Conservation (phyloP, 208 protist genomes). For the Leishmania major region DNA sequence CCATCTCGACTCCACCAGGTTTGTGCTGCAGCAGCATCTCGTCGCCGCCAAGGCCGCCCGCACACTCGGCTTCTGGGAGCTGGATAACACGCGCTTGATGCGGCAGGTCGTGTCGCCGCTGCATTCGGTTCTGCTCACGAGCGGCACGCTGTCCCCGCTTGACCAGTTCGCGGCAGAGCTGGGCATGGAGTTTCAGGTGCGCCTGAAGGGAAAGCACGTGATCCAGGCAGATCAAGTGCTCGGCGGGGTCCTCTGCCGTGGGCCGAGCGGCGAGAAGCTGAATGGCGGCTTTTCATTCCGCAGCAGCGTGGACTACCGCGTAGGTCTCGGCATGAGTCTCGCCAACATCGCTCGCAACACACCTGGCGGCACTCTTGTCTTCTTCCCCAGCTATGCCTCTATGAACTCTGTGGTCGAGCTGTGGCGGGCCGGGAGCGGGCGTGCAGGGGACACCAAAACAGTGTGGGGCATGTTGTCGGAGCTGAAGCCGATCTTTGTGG, state of each 20-base stretch:
- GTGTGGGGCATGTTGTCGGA: conserved; percentile 83
- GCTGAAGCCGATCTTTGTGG: conserved; percentile 88
- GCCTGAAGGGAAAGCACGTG: conserved; percentile 92
- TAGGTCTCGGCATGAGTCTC: conserved; percentile 80
- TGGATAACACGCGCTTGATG: conserved; percentile 87
- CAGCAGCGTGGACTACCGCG: conserved; percentile 74
- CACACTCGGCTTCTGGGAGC: conserved; percentile 92
- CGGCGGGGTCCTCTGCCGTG: conserved; percentile 63
- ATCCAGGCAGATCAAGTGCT: conserved; percentile 82
- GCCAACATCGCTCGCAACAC: conserved; percentile 90
- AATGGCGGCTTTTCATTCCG: conserved; percentile 88
- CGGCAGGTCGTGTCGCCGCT: conserved; percentile 45
- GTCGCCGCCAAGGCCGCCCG: conserved; percentile 22
- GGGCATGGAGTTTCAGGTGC: conserved; percentile 77
- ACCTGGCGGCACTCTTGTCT: conserved; percentile 96
- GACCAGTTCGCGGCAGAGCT: conserved; percentile 94
- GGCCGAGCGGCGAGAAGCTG: conserved; percentile 72
- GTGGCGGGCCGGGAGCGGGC: conserved; percentile 64
- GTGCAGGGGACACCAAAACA: conserved; percentile 46
- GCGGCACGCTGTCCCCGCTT: conserved; percentile 96
- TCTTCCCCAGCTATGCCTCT: conserved; percentile 95
- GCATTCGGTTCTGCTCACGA: conserved; percentile 93
- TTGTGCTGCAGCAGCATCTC: conserved; percentile 63
- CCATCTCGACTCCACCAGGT: conserved; percentile 45
- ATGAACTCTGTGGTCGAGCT: conserved; percentile 74